Conservation (phyloP, 345 rosid species). For the Cardiospermum halicacabum region DNA sequence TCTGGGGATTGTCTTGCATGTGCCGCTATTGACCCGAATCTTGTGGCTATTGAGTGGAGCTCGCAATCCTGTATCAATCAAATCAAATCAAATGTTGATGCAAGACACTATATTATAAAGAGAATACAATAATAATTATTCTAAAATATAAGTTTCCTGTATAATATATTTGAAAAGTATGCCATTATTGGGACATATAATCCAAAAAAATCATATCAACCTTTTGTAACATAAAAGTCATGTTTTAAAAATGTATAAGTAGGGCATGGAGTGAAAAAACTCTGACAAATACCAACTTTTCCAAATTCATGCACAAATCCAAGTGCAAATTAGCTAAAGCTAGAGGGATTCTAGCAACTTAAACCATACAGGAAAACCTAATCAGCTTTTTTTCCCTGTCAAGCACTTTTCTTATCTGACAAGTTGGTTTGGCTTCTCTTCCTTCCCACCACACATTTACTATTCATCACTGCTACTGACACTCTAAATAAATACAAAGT, state of each 20-base stretch:
- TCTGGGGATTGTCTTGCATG: constrained; percentile 72
- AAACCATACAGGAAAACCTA: no score
- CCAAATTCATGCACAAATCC: background rate
- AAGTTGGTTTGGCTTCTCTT: no score
- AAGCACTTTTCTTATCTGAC: background rate
- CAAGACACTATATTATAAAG: no score
- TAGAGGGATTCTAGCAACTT: background rate
- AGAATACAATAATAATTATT: no score
- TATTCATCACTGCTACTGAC: constrained; percentile 19
- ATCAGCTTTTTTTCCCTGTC: background rate
- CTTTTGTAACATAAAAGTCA: background rate
- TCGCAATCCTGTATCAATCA: constrained; percentile 73
- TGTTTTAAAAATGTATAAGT: background rate
- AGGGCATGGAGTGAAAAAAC: background rate
- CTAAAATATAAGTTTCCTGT: no score
- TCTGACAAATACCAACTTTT: background rate
- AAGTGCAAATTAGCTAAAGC: background rate
- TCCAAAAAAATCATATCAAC: background rate
- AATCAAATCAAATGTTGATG: no score
- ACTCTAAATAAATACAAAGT: constrained; percentile 13
- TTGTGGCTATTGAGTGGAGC: constrained; percentile 81
- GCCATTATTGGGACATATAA: background rate
- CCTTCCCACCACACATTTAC: background rate
- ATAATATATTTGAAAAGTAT: constrained; percentile 2
- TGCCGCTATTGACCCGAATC: constrained; percentile 94